A percentile compares a stretch with the other conserved stretches of the same genome.
Conservation (phyloP, 2,329 filamentous ascomycete species). For the Aspergillus fumigatiaffinis region DNA sequence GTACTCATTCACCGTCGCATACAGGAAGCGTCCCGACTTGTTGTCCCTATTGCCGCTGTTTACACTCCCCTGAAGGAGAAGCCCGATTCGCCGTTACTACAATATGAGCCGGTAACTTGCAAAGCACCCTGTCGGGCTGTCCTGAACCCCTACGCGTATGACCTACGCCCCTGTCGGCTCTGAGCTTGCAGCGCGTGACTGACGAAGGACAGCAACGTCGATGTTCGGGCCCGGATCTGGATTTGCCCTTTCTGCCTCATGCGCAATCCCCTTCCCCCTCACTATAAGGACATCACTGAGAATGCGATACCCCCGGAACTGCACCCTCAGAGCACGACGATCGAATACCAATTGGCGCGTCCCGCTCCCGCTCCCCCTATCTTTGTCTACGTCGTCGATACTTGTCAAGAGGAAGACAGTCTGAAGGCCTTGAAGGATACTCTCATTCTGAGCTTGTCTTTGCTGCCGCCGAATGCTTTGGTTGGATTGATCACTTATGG, state of each 20-base stretch:
- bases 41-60: constrained; percentile 91
- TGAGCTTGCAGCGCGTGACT: constrained; percentile 17
- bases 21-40: constrained; percentile 87
- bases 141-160: constrained; percentile 93
- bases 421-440: constrained; percentile 64
- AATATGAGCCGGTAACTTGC: constrained; percentile 96
- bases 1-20: constrained; percentile 26
- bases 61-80: constrained; percentile 97
- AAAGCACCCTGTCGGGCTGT: constrained; percentile 94
- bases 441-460: constrained; percentile 62
- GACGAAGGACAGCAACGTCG: constrained; percentile 51
- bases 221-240: constrained; percentile 64
- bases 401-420: constrained; percentile 65
- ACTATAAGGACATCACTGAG: constrained; percentile 67
- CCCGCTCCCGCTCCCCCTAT: constrained; percentile 63
- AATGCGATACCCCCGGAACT: constrained; percentile 63
- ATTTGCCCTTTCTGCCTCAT: constrained; percentile 67
- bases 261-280: constrained; percentile 61
- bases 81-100: constrained; percentile 76
- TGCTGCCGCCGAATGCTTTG: constrained; percentile 60
- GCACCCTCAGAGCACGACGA: constrained; percentile 61
- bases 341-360: constrained; percentile 61
- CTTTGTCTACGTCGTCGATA: constrained; percentile 66
- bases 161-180: constrained; percentile 5
- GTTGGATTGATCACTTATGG: constrained; percentile 68